These are phyloP conservation scores for Torrubiella hemipterigena DNA, from an alignment of 2,329 filamentous ascomycete genomes.

Conservation along the genomic window DNA sequence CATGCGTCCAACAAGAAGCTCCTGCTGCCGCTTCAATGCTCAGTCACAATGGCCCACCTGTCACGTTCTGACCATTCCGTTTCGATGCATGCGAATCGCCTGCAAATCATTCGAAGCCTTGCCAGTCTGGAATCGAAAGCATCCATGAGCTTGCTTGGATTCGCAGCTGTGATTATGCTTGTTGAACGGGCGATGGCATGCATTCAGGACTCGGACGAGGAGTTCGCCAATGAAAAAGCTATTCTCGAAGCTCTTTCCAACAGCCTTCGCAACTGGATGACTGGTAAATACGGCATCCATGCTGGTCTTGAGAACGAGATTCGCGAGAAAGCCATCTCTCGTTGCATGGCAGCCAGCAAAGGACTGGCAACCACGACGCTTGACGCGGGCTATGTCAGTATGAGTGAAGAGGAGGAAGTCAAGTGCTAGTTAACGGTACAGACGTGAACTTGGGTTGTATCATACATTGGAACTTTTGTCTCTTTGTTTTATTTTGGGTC, in stretches of 20 bases:
- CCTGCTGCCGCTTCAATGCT: slow-evolving; percentile 44
- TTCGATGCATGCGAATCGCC: slow-evolving; percentile 25
- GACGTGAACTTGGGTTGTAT: too few relatives aligned
- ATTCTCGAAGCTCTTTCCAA: slow-evolving; percentile 46
- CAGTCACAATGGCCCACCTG: slow-evolving; percentile 48
- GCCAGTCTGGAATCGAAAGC: slow-evolving; percentile 26
- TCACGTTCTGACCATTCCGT: slow-evolving; percentile 26
- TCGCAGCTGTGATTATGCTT: slow-evolving; percentile 44
- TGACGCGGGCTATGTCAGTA: slow-evolving; percentile 48
- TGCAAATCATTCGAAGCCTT: slow-evolving; percentile 37
- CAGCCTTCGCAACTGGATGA: slow-evolving; percentile 48
- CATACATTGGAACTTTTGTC: too few relatives aligned
- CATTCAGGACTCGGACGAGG: slow-evolving; percentile 32
- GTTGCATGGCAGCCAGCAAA: slow-evolving; percentile 44
- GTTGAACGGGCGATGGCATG: slow-evolving; percentile 41
- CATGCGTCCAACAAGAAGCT: slow-evolving; percentile 37
- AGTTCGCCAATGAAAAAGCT: slow-evolving; percentile 10
- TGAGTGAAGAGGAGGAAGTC: slow-evolving; percentile 35
- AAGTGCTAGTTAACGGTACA: background rate
- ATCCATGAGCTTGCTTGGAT: slow-evolving; percentile 44
- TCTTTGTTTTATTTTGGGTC: too few relatives aligned
- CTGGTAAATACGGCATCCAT: slow-evolving; percentile 35
- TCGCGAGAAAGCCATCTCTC: slow-evolving; percentile 41
- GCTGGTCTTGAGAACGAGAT: slow-evolving; percentile 37
- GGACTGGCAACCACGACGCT: slow-evolving; percentile 46